Evolutionary conservation across 495 filamentous ascomycete genomes (phyloP).

Genomic region (Bryoglossum gracile): DNA sequence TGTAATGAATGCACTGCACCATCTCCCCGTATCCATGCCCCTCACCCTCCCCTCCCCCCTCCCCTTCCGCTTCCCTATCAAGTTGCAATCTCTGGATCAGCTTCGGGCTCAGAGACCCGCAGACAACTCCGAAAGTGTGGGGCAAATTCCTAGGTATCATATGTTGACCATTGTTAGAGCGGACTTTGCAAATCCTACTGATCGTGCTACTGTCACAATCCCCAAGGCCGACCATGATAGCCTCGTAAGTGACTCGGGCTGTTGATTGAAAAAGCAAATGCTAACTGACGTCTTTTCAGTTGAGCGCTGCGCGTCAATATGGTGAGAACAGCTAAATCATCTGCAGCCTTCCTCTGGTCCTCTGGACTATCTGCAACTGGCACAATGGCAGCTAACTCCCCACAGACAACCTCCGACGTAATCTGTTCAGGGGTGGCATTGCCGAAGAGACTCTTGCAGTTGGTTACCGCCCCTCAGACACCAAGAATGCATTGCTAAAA

Average conservation of each 20-base stretch:
- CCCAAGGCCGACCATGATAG: conserved; percentile 47
- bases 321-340: conserved; percentile 37
- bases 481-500: too few species aligned
- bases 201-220: conserved; percentile 42
- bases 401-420: conserved; percentile 53
- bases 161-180: conserved; percentile 26
- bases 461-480: too few species aligned
- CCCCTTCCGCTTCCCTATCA: not conserved
- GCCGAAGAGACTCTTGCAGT: conserved; percentile 54
- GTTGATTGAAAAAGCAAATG: not conserved
- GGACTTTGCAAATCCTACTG: conserved; percentile 27
- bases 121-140: too few species aligned
- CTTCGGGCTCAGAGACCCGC: not conserved
- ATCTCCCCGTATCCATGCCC: too few species aligned
- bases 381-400: not conserved
- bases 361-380: conserved; percentile 15
- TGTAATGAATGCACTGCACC: too few species aligned
- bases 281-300: conserved; percentile 17
- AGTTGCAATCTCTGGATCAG: conserved; percentile 1
- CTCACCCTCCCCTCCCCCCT: not conserved
- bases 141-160: not conserved
- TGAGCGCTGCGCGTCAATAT: conserved; percentile 33
- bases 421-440: conserved; percentile 57
- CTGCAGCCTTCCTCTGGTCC: conserved; percentile 2
- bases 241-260: conserved; percentile 36